Evolutionary conservation across 1,284 basidiomycete genomes (phyloP).

Genomic region (Microbotryum lychnidis-dioicae): DNA sequence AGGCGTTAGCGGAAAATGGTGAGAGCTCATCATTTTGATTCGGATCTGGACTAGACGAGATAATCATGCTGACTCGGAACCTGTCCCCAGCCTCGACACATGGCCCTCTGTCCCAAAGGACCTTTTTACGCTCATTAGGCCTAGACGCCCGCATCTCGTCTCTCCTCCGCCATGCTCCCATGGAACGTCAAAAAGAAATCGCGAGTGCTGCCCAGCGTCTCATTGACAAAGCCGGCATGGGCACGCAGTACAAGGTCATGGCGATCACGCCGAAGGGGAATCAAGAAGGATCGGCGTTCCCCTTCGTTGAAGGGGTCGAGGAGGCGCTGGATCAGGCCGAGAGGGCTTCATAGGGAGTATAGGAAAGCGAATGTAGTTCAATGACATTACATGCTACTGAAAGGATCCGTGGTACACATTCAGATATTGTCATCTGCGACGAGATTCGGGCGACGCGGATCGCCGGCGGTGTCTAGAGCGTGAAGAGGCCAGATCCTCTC

Average conservation of each 20-base stretch:
- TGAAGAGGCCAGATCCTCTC: too few species aligned
- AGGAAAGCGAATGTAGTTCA: too few species aligned
- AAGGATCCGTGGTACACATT: too few species aligned
- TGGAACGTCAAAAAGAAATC: constrained; percentile 47
- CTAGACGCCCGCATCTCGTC: constrained; percentile 54
- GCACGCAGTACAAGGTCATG: constrained; percentile 51
- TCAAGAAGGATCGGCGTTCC: constrained; percentile 5
- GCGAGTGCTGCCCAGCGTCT: constrained; percentile 46
- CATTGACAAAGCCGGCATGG: constrained; percentile 51
- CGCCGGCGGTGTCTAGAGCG: too few species aligned
- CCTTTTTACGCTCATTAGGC: constrained; percentile 65
- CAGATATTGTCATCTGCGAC: too few species aligned
- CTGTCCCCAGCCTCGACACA: constrained; percentile 45
- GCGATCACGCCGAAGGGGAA: constrained; percentile 31
- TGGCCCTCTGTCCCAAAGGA: constrained; percentile 60
- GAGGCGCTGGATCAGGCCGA: too few species aligned
- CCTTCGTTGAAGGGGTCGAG: constrained; percentile 3
- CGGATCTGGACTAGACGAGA: neutral
- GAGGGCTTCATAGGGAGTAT: too few species aligned
- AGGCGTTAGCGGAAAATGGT: constrained; percentile 63
- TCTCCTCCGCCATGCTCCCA: constrained; percentile 48
- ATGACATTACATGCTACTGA: too few species aligned
- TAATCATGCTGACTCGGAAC: neutral
- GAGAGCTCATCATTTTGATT: constrained; percentile 31
- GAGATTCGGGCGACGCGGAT: too few species aligned